Evolutionary conservation across 2,329 filamentous ascomycete genomes (phyloP), one percentile per base, ranked within the genome.

Genomic region (Ascocoryne sarcoides): DNA sequence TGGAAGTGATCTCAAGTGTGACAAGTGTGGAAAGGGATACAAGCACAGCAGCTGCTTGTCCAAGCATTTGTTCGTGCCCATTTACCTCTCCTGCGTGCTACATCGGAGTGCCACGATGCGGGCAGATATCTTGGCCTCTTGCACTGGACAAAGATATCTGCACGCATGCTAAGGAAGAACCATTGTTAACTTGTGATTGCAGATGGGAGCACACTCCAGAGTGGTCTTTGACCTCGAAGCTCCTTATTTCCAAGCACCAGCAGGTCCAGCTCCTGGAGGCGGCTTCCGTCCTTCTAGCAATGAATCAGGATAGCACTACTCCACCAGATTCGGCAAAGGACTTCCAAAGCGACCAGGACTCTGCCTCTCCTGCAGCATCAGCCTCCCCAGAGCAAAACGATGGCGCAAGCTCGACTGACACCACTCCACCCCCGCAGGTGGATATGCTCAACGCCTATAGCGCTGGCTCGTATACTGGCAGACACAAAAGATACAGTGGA

Each of bases 11-110:
- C 78, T 98, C 62, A 87, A 84, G 66, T 98, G 92, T 71, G 87
- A 95, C 62, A 90, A 89, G 67, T 98, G 92, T 72, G 90, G 90
- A 66, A 98, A 98, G 76, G 88, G 88, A 68, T 98, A 98, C 79
- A 98, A 98, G 80, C 92, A 98, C 76, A 94, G 89, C 79, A 96
- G 92, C 73, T 98, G 92, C 79, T 79, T 98, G 73, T 93, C 86
- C 64, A 98, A 96, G 79, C 92, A 98, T 81, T 83, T 95, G 92
- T 96, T 81, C 78, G 92, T 95, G 74, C 70, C 74, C 79, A 74
- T 70, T 67, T 66, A 67, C 67, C 67, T 60, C 60, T 54, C 52
- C 52, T 48, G 33, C 46, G 42, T 50, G 43, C 40, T 48, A 46
- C 44, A 44, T 46, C 61, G 63, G 59, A 60, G 52, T 57, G 56